Conservation (phyloP, 1,284 basidiomycete genomes). For the Cerioporus squamosus region DNA sequence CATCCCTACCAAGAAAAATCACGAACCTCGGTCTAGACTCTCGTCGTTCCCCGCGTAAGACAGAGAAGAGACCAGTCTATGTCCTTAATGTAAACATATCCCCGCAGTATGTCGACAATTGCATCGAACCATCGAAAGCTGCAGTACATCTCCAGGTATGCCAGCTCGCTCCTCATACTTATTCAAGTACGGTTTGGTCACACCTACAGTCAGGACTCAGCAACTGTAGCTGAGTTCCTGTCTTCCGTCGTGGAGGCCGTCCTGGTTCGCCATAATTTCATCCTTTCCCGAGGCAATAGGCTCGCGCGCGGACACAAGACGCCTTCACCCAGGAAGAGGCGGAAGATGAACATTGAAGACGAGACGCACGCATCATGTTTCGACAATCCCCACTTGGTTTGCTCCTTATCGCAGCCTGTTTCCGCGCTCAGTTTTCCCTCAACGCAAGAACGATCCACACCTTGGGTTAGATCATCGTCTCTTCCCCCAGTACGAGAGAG, state of each 20-base stretch:
- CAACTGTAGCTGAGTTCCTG: constrained; percentile 57
- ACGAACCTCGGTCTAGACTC: constrained; percentile 38
- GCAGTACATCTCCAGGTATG: constrained; percentile 70
- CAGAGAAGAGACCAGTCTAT: constrained; percentile 79
- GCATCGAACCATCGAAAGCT: constrained; percentile 77
- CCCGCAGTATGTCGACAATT: constrained; percentile 71
- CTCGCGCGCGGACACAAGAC: background rate
- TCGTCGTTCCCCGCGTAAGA: constrained; percentile 75
- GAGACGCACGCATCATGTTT: background rate
- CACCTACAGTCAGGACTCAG: constrained; percentile 50
- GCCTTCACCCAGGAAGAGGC: constrained; percentile 27
- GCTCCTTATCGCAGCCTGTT: no score
- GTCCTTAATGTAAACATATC: constrained; percentile 78
- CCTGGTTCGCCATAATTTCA: constrained; percentile 68
- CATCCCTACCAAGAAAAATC: no score
- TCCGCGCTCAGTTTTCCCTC: no score
- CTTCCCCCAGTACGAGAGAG: background rate
- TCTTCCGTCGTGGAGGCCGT: constrained; percentile 65
- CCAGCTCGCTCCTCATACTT: background rate
- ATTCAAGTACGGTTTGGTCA: background rate
- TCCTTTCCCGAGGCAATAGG: constrained; percentile 9
- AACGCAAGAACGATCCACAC: no score
- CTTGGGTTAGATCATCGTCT: background rate
- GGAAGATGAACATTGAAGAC: constrained; percentile 14
- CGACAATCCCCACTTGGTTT: background rate